Evolutionary conservation across 2,329 filamentous ascomycete genomes (phyloP), one percentile per base, ranked within the genome.

Genomic region (Sphaceloma murrayae): DNA sequence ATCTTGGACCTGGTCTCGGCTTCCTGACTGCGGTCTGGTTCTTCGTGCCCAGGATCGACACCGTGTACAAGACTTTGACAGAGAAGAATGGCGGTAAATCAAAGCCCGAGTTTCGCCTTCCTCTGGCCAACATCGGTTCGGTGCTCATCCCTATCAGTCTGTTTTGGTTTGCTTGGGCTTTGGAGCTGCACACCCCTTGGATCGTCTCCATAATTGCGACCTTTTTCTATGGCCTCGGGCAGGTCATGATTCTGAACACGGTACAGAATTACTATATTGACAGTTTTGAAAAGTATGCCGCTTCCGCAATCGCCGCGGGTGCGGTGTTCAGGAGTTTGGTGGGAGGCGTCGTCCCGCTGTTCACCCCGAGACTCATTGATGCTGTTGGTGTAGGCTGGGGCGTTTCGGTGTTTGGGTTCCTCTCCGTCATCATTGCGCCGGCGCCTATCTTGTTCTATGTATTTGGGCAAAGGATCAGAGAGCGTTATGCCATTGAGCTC

Each of bases 231-330:
- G 70, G 69, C 19, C 61, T 73, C 13, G 69, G 71, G 2, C 70
- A 73, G 45, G 68, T 75, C 8, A 66, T 70, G 51, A 71, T 73
- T 21, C 56, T 74, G 44, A 74, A 73, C 45, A 63, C 62, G 9
- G 69, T 69, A 11, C 70, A 74, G 43, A 75, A 74, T 43, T 73
- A 73, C 54, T 73, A 72, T 52, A 72, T 73, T 34, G 69, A 73
- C 51, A 62, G 63, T 16, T 72, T 72, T 46, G 68, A 71, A 47
- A 62, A 63, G 53, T 71, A 69, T 48, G 69, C 69, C 4, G 69
- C 69, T 5, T 65, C 61, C 26, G 69, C 68, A 0, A 71, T 72
- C 42, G 69, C 69, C 4, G 69, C 68, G 3, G 68, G 67, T 0
- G 63, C 68, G 1, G 62, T 71, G 0, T 71, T 72, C 43, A 54